These are phyloP conservation scores for Aquilaria yunnanensis DNA, from an alignment of 345 rosid species.

Conservation along the genomic window DNA sequence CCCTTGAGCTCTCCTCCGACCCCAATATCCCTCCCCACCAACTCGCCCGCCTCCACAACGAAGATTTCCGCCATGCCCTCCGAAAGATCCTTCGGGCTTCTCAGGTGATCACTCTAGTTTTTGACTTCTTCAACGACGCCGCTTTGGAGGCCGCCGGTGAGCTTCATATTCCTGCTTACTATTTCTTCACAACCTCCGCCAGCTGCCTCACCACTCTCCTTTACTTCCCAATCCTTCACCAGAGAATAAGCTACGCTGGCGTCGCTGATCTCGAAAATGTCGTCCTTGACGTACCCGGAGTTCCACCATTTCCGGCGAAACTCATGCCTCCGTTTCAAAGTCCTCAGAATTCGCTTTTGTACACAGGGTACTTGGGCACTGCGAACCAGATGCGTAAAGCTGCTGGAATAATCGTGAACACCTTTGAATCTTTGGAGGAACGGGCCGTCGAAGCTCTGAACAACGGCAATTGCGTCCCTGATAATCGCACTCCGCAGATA, in stretches of 20 bases:
- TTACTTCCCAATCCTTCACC: slow-evolving; percentile 27
- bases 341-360: slow-evolving; percentile 13
- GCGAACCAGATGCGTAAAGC: slow-evolving; percentile 17
- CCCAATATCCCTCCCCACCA: slow-evolving; percentile 21
- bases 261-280: slow-evolving; percentile 29
- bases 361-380: slow-evolving; percentile 4
- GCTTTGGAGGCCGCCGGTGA: slow-evolving; percentile 22
- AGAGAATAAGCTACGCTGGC: slow-evolving; percentile 19
- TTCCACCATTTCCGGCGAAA: slow-evolving; percentile 23
- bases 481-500: slow-evolving; percentile 27
- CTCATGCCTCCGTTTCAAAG: slow-evolving; percentile 24
- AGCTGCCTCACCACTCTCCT: slow-evolving; percentile 26
- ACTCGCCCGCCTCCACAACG: slow-evolving; percentile 29
- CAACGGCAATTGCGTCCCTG: slow-evolving; percentile 38
- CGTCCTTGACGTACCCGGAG: slow-evolving; percentile 33
- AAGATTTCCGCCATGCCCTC: slow-evolving; percentile 33
- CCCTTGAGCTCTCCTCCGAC: slow-evolving; percentile 17
- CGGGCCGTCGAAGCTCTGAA: slow-evolving; percentile 27
- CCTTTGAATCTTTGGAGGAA: slow-evolving; percentile 46
- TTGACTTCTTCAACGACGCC: slow-evolving; percentile 42
- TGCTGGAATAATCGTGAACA: slow-evolving; percentile 46
- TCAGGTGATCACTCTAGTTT: slow-evolving; percentile 26
- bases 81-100: slow-evolving; percentile 22
- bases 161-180: slow-evolving; percentile 37
- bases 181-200: slow-evolving; percentile 40